Base-by-base conservation (phyloP, 805 yeast species). In the Lachancea waltii region DNA sequence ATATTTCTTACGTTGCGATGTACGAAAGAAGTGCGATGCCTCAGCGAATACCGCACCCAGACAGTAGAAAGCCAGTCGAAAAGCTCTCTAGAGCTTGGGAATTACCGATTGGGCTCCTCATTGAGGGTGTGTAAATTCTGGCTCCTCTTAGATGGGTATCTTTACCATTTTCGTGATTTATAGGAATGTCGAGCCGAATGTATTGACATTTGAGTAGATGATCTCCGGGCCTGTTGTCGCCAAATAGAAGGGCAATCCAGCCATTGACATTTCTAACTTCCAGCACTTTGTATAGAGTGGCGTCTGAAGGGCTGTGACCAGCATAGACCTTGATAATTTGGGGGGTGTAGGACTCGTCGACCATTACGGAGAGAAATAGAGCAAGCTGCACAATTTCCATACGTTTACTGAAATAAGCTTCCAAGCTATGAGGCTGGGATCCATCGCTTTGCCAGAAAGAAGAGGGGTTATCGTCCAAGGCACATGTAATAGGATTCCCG, bases 401-500 rank as follows among this genome's bases (percentile, higher is more conserved):
- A 35, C 76, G 70, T 51, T 83, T 87, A 21, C 87, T 70, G 58
- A 92, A 92, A 51, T 78, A 87, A 2, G 86, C 73, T 33, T 83
- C 83, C 5, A 92, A 65, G 19, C 65, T 68, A 62, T 92, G 99
- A 0, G 97, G 98, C 49, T 81, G 85, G 9, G 73, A 69, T 0
- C 97, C 98, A 55, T 92, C 98, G 31, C 94, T 81, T 60, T 92
- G 98, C 99, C 99, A 92, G 57, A 69, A 90, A 1, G 78, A 63
- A 20, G 71, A 68, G 0, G 90, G 83, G 3, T 78, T 69, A 49
- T 81, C 87, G 36, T 84, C 85, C 21, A 92, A 64, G 5, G 90
- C 66, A 49, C 80, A 80, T n/a, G 64, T 64, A 15, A 85, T 69
- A 0, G 92, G 92, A 49, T 68, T 78, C 0, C 86, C 92, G 7